Conservation (phyloP, 2,329 filamentous ascomycete species). For the Neofusicoccum cordaticola region DNA sequence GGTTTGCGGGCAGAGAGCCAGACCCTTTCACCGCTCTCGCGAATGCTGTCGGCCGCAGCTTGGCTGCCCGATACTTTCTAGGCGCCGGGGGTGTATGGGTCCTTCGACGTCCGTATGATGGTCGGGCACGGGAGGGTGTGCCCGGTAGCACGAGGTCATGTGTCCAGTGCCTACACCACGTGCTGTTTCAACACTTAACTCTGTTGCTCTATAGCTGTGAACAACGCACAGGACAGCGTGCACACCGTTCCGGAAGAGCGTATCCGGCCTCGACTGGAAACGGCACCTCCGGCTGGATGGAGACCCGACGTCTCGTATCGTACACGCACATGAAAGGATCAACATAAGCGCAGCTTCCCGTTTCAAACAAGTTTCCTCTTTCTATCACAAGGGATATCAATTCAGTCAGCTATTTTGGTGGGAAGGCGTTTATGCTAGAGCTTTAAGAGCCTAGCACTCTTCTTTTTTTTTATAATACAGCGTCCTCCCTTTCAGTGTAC, state of each 20-base stretch:
- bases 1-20: too few species aligned
- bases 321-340: too few species aligned
- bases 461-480: constrained; percentile 10
- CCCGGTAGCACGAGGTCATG: background rate
- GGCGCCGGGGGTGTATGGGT: too few species aligned
- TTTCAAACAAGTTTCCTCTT: background rate
- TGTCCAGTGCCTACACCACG: background rate
- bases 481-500: background rate
- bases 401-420: background rate
- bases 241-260: background rate
- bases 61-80: background rate
- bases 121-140: background rate
- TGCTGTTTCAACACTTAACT: background rate
- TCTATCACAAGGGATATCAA: background rate
- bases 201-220: background rate
- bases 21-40: background rate
- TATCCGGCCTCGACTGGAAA: background rate
- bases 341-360: background rate
- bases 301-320: background rate
- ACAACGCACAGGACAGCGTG: background rate
- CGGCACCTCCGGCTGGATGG: background rate
- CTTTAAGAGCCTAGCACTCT: background rate
- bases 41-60: background rate
- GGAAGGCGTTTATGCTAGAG: background rate
- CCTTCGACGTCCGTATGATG: too few species aligned